These are phyloP conservation scores for Pestalotiopsis sp. DNA, from an alignment of 2,329 filamentous ascomycete species.

Conservation along the genomic window DNA sequence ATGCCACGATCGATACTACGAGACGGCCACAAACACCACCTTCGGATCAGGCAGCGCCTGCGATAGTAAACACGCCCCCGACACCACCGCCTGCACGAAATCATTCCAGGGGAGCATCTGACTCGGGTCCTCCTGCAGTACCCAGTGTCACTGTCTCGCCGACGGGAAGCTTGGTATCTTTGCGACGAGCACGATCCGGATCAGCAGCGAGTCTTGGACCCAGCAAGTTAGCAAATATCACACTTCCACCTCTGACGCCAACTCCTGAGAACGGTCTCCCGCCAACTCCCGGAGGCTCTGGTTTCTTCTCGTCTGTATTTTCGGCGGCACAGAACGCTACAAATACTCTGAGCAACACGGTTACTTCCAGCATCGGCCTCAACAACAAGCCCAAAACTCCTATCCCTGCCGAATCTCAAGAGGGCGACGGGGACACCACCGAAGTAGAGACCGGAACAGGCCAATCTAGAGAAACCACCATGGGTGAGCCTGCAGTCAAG, in stretches of 20 bases:
- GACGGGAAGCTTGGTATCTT: conserved; percentile 73
- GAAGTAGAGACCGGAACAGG: conserved; percentile 47
- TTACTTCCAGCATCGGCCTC: conserved; percentile 67
- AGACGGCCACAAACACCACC: conserved; percentile 51
- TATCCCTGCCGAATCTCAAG: conserved; percentile 34
- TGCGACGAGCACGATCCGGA: conserved; percentile 48
- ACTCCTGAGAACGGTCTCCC: conserved; percentile 65
- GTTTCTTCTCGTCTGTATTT: conserved; percentile 94
- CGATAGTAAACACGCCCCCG: conserved; percentile 69
- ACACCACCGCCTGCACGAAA: conserved; percentile 55
- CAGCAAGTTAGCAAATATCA: conserved; percentile 84
- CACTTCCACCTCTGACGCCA: conserved; percentile 73
- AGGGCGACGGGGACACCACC: conserved; percentile 38
- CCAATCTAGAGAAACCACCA: conserved; percentile 40
- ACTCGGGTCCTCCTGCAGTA: conserved; percentile 30
- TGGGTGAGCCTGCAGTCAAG: conserved; percentile 74
- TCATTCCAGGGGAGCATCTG: conserved; percentile 15
- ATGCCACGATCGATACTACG: conserved; percentile 25
- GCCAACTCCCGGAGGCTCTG: conserved; percentile 55
- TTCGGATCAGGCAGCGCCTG: conserved; percentile 46
- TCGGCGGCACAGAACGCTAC: conserved; percentile 93
- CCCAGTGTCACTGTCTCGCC: conserved; percentile 62
- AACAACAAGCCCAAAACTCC: conserved; percentile 43
- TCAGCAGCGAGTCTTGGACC: conserved; percentile 61
- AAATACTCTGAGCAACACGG: conserved; percentile 71